Percentiles rank a stretch among this genome's conserved stretches.
Conservation (phyloP, 2,329 filamentous ascomycete species). For the Chaetomium sp. region DNA sequence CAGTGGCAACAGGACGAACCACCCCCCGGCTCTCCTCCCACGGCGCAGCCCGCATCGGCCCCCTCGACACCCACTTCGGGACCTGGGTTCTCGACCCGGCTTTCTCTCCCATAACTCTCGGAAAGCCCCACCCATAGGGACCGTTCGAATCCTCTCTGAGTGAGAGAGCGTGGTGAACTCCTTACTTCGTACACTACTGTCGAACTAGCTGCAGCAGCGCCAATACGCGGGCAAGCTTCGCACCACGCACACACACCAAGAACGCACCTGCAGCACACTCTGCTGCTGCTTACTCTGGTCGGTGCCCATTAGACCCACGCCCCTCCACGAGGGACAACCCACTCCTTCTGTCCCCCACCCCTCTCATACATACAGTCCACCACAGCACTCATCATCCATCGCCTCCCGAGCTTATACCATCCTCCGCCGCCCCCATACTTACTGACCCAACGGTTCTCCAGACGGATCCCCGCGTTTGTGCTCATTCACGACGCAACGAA, state of each 20-base stretch:
- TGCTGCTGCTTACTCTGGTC: constrained; percentile 12
- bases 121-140: constrained; percentile 11
- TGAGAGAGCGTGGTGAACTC: not conserved
- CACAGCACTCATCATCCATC: not conserved
- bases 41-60: constrained; percentile 11
- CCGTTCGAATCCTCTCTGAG: constrained; percentile 10
- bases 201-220: constrained; percentile 7
- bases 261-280: constrained; percentile 17
- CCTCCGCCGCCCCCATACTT: not conserved
- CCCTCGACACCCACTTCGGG: constrained; percentile 3
- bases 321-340: not conserved
- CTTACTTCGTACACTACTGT: not conserved
- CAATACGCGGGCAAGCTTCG: constrained; percentile 9
- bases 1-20: not conserved
- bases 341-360: too few relatives aligned
- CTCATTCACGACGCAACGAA: too few relatives aligned
- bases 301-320: constrained; percentile 13
- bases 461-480: too few relatives aligned
- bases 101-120: not conserved
- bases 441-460: too few relatives aligned
- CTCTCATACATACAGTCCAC: not conserved
- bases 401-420: constrained; percentile 1
- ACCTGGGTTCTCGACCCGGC: constrained; percentile 4
- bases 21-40: not conserved
- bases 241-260: constrained; percentile 9